A percentile compares a stretch with the other conserved stretches of the same genome.
phyloP scores from a whole-genome alignment of 2,329 filamentous ascomycete species.

The Talaromyces sp. region DNA sequence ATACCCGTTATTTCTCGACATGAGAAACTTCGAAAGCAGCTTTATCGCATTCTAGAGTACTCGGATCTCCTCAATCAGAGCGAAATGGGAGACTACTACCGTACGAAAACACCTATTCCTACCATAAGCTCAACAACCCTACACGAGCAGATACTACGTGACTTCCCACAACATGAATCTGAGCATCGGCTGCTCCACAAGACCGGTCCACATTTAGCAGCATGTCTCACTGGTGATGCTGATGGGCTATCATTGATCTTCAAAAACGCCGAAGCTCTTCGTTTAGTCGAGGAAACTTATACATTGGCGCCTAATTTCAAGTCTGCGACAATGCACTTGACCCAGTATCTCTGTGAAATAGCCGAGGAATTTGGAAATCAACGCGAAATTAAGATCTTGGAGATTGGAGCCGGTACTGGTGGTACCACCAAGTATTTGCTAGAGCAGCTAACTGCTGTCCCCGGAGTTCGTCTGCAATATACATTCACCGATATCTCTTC shows the following conservation, averaged over 20 bases:
- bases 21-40: neutral
- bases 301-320: slow-evolving; percentile 21
- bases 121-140: neutral
- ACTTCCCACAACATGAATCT: slow-evolving; percentile 23
- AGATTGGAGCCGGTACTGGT: neutral
- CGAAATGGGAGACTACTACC: neutral
- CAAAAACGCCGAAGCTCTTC: slow-evolving; percentile 22
- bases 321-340: neutral
- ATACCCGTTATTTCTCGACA: neutral
- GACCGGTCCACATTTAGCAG: slow-evolving; percentile 33
- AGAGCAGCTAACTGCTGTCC: neutral
- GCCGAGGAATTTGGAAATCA: too few species aligned
- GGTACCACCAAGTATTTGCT: neutral
- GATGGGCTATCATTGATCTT: slow-evolving; percentile 41
- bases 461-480: neutral
- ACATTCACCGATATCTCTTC: neutral
- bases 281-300: slow-evolving; percentile 38
- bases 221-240: slow-evolving; percentile 29
- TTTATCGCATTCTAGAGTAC: neutral
- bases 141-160: neutral
- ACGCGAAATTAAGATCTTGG: neutral
- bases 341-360: neutral
- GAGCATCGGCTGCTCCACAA: slow-evolving; percentile 31
- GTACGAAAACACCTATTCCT: neutral
- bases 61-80: neutral